Percentiles rank a stretch among this genome's conserved stretches.
phyloP scores from a whole-genome alignment of 768 basidiomycete genomes.

The Asterophora lycoperdoides region DNA sequence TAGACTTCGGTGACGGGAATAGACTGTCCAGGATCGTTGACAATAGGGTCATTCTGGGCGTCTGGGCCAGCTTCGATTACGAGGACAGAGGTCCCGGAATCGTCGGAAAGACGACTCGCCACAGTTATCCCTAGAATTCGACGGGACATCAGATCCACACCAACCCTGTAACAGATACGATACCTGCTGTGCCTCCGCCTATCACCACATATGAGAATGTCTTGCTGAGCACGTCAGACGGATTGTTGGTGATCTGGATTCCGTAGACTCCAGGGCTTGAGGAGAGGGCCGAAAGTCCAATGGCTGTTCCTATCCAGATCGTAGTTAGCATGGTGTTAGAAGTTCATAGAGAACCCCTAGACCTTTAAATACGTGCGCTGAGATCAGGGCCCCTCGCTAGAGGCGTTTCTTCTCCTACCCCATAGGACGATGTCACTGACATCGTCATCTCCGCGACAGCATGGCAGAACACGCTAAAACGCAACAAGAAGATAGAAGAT shows the following conservation, averaged over 20 bases:
- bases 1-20: neutral
- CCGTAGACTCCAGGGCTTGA: neutral
- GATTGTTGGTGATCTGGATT: constrained; percentile 9
- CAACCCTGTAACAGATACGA: neutral
- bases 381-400: neutral
- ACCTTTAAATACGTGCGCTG: neutral
- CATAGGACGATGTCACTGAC: neutral
- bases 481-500: neutral
- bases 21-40: constrained; percentile 14
- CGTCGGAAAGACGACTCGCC: constrained; percentile 15
- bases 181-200: constrained; percentile 15
- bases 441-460: neutral
- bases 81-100: constrained; percentile 1
- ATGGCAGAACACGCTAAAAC: neutral
- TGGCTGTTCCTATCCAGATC: neutral
- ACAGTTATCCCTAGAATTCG: constrained; percentile 7
- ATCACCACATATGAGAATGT: constrained; percentile 12
- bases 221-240: constrained; percentile 7
- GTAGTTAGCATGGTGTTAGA: neutral
- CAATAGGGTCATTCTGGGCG: constrained; percentile 9
- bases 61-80: constrained; percentile 16
- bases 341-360: neutral
- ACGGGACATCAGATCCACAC: neutral
- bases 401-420: neutral
- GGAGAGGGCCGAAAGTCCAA: neutral